Base-by-base conservation (phyloP, 2,329 filamentous ascomycete species). In the Cladobotryum mycophilum region DNA sequence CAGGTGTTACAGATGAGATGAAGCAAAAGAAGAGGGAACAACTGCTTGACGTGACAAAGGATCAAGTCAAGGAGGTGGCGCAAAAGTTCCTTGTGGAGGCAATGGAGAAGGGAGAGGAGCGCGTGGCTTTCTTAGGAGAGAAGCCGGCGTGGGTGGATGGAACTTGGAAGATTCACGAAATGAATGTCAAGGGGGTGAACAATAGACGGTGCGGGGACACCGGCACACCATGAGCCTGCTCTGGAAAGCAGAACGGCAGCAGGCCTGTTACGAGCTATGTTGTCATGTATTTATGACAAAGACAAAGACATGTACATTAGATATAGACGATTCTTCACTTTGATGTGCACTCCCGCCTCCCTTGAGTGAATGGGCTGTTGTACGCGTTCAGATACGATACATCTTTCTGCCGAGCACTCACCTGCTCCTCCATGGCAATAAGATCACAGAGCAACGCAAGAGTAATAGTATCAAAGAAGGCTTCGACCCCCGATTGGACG, bases 1-100 rank as follows among this genome's bases (percentile, higher is more conserved):
- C 84, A 30, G 90, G 90, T 12, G 79, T 99, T 35, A 89, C 87
- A 1, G 82, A 93, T 53, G 86, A 89, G 60, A 96, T 97, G 90
- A 85, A 87, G 63, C 90, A 96, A 71, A 79, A 74, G 60, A 84
- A 89, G 66, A 79, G 93, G 59, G 88, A 93, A 68, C 84, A 86
- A 63, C 76, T 99, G 51, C 77, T 99, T 4, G 92, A 96, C 65
- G 91, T 96, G 37, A 88, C 80, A 3, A 84, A 82, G 55, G 81
- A 86, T 56, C 85, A 96, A 60, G 87, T 99, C 9, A 84, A 84
- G 55, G 77, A 84, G 40, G 91, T 84, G 12, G 93, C 93, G 1
- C 85, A 96, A 60, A 80, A 82, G 60, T 95, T 90, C 65, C 74
- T 96, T 13, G 84, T 95, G 25, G 80, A 89, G 42, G 76, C 76